These are phyloP conservation scores for Jaltomata sinuosa DNA, from an alignment of 257 asterid genomes.

Conservation along the genomic window DNA sequence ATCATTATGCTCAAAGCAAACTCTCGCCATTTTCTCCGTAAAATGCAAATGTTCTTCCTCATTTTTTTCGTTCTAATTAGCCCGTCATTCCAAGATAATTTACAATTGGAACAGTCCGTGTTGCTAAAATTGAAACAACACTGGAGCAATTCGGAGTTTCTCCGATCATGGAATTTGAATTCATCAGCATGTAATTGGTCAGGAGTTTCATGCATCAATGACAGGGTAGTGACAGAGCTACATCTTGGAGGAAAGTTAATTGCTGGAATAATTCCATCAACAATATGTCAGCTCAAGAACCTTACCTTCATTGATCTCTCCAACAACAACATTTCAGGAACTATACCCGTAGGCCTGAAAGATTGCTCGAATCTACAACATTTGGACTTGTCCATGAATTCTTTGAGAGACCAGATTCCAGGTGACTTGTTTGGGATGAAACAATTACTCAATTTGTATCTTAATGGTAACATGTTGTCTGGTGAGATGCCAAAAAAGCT, in stretches of 20 bases:
- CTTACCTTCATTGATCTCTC: constrained; percentile 4
- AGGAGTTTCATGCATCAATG: constrained; percentile 8
- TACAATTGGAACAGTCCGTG: constrained; percentile 18
- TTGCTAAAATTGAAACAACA: constrained; percentile 30
- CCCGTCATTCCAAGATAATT: constrained; percentile 12
- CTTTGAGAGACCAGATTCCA: constrained; percentile 4
- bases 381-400: constrained; percentile 11
- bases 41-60: neutral
- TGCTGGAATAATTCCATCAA: constrained; percentile 20
- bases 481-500: constrained; percentile 13
- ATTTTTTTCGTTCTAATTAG: constrained; percentile 8
- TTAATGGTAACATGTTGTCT: constrained; percentile 11
- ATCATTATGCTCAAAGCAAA: neutral
- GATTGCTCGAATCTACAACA: neutral
- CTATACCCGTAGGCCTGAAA: neutral
- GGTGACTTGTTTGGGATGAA: constrained; percentile 19
- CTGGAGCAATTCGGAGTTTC: constrained; percentile 31
- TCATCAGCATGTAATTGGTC: constrained; percentile 19
- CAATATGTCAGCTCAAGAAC: constrained; percentile 11
- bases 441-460: neutral
- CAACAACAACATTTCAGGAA: constrained; percentile 10
- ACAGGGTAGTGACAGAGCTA: constrained; percentile 8
- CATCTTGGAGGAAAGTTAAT: neutral
- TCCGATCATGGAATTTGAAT: constrained; percentile 25
- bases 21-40: neutral